phyloP scores from a whole-genome alignment of 1,139 yeast genomes.

The Tardiomyces digboiensis region DNA sequence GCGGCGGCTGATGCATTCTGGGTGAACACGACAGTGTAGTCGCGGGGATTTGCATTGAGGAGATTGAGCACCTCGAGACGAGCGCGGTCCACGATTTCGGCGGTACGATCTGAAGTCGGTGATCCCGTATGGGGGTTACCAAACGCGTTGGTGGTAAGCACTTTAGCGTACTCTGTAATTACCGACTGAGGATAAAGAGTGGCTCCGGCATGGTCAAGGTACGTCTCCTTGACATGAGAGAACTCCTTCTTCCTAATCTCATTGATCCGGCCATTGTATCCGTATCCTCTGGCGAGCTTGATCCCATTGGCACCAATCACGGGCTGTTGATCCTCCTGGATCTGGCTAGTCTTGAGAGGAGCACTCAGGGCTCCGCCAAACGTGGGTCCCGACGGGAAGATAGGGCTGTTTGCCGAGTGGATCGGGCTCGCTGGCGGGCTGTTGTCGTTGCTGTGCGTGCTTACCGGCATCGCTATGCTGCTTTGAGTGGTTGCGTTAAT shows the following conservation, averaged over 20 bases:
- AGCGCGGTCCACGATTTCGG: constrained; percentile 17
- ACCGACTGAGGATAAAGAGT: constrained; percentile 26
- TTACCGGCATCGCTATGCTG: background rate
- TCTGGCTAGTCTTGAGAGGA: background rate
- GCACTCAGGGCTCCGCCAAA: background rate
- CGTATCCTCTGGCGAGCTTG: background rate
- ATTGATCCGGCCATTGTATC: constrained; percentile 3
- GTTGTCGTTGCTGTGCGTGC: background rate
- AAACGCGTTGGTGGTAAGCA: constrained; percentile 16
- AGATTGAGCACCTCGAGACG: constrained; percentile 23
- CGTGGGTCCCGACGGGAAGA: background rate
- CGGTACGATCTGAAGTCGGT: constrained; percentile 20
- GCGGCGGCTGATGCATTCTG: constrained; percentile 32
- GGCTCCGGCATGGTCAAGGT: constrained; percentile 35
- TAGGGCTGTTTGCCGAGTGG: background rate
- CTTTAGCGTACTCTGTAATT: constrained; percentile 16
- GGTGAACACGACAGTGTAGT: constrained; percentile 32
- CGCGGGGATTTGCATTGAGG: constrained; percentile 26
- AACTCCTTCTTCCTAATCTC: constrained; percentile 10
- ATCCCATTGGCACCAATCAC: background rate
- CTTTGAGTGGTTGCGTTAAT: background rate
- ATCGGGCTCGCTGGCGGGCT: background rate
- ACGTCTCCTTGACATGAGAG: constrained; percentile 14
- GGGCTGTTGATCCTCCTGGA: background rate
- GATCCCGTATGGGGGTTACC: constrained; percentile 36